Evolutionary conservation across 257 asterid genomes (phyloP).

Genomic region (Solanum clarkiae): DNA sequence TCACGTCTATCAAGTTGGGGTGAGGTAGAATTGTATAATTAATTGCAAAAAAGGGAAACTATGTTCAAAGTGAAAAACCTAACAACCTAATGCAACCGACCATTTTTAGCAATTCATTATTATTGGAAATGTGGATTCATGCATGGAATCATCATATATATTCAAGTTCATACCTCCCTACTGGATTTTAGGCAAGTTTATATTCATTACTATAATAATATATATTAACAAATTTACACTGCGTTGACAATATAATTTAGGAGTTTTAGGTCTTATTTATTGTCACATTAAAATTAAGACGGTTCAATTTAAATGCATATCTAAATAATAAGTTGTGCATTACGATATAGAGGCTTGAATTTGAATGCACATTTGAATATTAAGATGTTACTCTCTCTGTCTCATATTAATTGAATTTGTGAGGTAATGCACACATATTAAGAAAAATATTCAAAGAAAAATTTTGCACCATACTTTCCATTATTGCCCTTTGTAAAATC

Average conservation of each 20-base stretch:
- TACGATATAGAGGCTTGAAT: too few relatives aligned
- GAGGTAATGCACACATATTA: too few relatives aligned
- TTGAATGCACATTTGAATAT: too few relatives aligned
- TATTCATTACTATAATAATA: not conserved
- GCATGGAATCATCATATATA: not conserved
- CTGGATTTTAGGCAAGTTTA: not conserved
- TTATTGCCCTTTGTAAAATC: too few relatives aligned
- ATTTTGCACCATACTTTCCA: too few relatives aligned
- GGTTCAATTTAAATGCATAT: too few relatives aligned
- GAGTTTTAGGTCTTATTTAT: not conserved
- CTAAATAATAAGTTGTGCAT: too few relatives aligned
- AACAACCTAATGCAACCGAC: not conserved
- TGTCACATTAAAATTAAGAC: too few relatives aligned
- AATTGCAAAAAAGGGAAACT: not conserved
- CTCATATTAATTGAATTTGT: too few relatives aligned
- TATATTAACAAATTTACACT: not conserved
- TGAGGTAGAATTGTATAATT: slow-evolving; percentile 7
- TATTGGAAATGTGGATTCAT: not conserved
- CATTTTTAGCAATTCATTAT: not conserved
- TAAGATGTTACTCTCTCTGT: too few relatives aligned
- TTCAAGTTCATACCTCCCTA: not conserved
- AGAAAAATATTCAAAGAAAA: too few relatives aligned
- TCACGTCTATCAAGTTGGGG: not conserved
- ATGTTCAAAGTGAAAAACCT: not conserved
- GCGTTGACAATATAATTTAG: not conserved